A percentile compares a stretch with the other conserved stretches of the same genome.
These are phyloP conservation scores for Sophora flavescens DNA, from an alignment of 306 rosid genomes.

Conservation along the genomic window DNA sequence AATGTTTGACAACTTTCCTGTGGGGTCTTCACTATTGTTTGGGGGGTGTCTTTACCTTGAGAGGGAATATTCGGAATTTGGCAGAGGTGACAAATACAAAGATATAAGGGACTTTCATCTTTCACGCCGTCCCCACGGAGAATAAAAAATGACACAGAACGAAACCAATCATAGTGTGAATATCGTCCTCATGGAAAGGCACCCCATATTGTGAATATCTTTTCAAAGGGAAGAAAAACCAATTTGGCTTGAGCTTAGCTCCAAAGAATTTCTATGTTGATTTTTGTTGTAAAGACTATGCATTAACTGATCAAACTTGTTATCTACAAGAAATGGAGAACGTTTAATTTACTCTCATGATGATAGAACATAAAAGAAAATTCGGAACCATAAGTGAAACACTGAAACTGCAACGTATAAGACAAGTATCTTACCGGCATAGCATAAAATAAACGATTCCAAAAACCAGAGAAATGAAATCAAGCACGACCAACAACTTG, in stretches of 20 bases:
- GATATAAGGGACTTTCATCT: neutral
- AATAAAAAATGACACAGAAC: neutral
- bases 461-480: too few relatives aligned
- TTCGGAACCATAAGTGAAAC: too few relatives aligned
- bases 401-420: too few relatives aligned
- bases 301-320: neutral
- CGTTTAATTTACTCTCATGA: too few relatives aligned
- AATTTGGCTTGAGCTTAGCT: neutral
- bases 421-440: too few relatives aligned
- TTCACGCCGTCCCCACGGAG: neutral
- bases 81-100: conserved; percentile 2
- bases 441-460: too few relatives aligned
- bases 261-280: neutral
- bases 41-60: neutral
- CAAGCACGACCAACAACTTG: too few relatives aligned
- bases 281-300: neutral
- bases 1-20: neutral
- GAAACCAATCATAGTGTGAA: neutral
- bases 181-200: neutral
- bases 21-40: neutral
- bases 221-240: neutral
- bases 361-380: too few relatives aligned
- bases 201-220: neutral
- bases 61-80: neutral
- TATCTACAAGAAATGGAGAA: neutral